Percentiles rank a stretch among this genome's conserved stretches.
phyloP scores from a whole-genome alignment of 2,329 filamentous ascomycete species.

The Ceratocystis destructans region DNA sequence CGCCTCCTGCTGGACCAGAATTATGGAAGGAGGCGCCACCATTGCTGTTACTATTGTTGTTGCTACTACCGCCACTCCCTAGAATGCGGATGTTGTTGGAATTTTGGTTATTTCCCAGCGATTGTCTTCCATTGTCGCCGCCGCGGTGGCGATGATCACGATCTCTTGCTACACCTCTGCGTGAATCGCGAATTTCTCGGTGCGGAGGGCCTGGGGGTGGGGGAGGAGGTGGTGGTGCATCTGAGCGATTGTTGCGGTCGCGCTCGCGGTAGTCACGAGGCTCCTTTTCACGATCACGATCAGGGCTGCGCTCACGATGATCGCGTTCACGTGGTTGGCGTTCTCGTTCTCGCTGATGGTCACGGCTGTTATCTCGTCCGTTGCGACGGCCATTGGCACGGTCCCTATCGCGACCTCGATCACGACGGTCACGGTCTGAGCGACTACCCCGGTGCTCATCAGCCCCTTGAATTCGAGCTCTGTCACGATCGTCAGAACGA shows the following conservation, averaged over 20 bases:
- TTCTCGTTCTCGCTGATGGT: conserved; percentile 34
- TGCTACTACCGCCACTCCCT: not conserved
- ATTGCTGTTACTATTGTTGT: not conserved
- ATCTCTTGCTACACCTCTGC: conserved; percentile 19
- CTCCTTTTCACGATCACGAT: conserved; percentile 37
- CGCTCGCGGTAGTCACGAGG: conserved; percentile 33
- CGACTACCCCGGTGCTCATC: conserved; percentile 30
- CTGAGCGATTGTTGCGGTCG: conserved; percentile 26
- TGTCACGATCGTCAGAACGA: conserved; percentile 24
- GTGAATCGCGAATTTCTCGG: conserved; percentile 22
- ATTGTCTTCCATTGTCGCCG: conserved; percentile 4
- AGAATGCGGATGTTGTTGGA: conserved; percentile 15
- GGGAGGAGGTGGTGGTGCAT: conserved; percentile 20
- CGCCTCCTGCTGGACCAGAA: conserved; percentile 12
- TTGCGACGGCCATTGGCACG: conserved; percentile 29
- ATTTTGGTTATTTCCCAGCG: not conserved
- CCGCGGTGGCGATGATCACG: conserved; percentile 16
- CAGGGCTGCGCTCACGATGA: conserved; percentile 34
- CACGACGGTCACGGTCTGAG: conserved; percentile 33
- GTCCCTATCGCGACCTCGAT: conserved; percentile 26
- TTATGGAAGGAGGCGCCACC: not conserved
- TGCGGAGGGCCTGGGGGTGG: conserved; percentile 20
- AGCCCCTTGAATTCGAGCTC: conserved; percentile 26
- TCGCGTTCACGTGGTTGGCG: conserved; percentile 26
- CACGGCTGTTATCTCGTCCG: conserved; percentile 37